Evolutionary conservation across 805 yeast species (phyloP).

Genomic region (Starmerella potacharoeniae): DNA sequence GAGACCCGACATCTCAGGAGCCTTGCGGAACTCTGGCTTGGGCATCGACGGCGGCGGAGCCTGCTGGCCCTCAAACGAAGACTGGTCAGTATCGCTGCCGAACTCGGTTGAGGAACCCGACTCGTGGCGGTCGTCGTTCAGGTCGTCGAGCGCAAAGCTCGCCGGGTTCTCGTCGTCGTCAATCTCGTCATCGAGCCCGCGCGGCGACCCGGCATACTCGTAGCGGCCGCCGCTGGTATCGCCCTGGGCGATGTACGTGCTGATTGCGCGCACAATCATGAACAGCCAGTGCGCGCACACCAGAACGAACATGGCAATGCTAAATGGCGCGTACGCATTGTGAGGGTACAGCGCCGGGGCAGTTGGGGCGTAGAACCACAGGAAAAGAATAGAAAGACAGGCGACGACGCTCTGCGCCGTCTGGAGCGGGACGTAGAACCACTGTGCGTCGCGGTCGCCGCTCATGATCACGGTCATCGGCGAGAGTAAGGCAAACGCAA

Average conservation of each 20-base stretch:
- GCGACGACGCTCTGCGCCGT: constrained; percentile 37
- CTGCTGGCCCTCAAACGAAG: constrained; percentile 8
- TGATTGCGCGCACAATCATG: constrained; percentile 18
- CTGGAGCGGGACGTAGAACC: constrained; percentile 41
- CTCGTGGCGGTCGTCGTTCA: constrained; percentile 4
- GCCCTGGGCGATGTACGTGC: constrained; percentile 11
- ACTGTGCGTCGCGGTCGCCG: constrained; percentile 44
- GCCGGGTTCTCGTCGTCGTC: constrained; percentile 5
- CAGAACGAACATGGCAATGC: constrained; percentile 46
- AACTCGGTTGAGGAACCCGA: constrained; percentile 12
- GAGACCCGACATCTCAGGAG: constrained; percentile 9
- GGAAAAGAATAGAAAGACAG: constrained; percentile 41
- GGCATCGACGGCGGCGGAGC: not conserved
- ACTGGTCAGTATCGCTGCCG: constrained; percentile 13
- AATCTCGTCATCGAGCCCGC: not conserved
- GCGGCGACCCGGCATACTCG: constrained; percentile 8
- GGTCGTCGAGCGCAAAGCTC: constrained; percentile 6
- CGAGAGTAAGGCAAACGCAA: constrained; percentile 44
- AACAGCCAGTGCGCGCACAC: constrained; percentile 43
- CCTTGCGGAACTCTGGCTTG: not conserved
- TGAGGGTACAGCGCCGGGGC: constrained; percentile 64
- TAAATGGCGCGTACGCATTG: constrained; percentile 60
- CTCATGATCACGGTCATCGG: constrained; percentile 61
- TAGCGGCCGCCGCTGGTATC: constrained; percentile 13
- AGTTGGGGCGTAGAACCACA: constrained; percentile 46